Evolutionary conservation across 164 flowering plant genomes (phyloP).

Genomic region (Vitis cinerea): DNA sequence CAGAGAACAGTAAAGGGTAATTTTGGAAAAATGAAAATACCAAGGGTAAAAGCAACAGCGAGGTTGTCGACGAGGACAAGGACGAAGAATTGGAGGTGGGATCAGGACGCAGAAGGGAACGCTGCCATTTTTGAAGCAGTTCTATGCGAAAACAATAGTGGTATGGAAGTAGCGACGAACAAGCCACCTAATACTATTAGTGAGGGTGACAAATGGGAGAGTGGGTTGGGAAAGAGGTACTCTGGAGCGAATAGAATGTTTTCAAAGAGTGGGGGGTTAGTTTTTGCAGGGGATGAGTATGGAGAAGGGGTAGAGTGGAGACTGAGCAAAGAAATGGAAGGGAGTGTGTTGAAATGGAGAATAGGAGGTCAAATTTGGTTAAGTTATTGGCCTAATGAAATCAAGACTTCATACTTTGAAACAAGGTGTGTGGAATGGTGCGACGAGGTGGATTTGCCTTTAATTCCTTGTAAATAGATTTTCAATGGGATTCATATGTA

Average conservation of each 20-base stretch:
- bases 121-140: slow-evolving; percentile 63
- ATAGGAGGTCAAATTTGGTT: slow-evolving; percentile 79
- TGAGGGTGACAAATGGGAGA: slow-evolving; percentile 10
- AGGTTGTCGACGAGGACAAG: slow-evolving; percentile 36
- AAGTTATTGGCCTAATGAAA: slow-evolving; percentile 64
- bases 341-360: slow-evolving; percentile 92
- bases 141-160: slow-evolving; percentile 48
- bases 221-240: slow-evolving; percentile 34
- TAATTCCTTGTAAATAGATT: slow-evolving; percentile 29
- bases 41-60: slow-evolving; percentile 34
- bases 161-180: slow-evolving; percentile 52
- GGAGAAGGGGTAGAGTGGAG: slow-evolving; percentile 80
- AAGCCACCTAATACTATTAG: slow-evolving; percentile 17
- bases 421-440: slow-evolving; percentile 83
- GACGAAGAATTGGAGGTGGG: slow-evolving; percentile 76
- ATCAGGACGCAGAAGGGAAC: slow-evolving; percentile 83
- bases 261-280: slow-evolving; percentile 58
- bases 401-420: slow-evolving; percentile 49
- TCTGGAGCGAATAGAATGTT: slow-evolving; percentile 44
- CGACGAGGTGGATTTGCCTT: slow-evolving; percentile 83
- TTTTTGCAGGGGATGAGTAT: slow-evolving; percentile 67
- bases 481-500: no score
- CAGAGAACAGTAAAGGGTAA: slow-evolving; percentile 52
- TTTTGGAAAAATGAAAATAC: slow-evolving; percentile 43
- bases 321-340: slow-evolving; percentile 77